Conservation (phyloP, 2,329 filamentous ascomycete species). For the Trichoderma citrinoviride region DNA sequence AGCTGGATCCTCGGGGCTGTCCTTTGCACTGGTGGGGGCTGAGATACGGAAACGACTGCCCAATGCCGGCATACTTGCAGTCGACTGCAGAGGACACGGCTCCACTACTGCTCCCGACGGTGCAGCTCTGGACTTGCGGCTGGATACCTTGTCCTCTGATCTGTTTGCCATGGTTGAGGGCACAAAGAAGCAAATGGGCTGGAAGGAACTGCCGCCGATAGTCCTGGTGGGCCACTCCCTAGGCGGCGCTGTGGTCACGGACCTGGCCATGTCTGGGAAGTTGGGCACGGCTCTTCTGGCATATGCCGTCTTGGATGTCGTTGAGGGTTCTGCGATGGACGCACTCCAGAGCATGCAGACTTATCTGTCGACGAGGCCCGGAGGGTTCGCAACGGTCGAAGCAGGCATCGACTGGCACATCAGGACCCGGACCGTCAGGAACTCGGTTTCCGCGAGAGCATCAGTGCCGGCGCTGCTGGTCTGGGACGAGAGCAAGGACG, state of each 20-base stretch:
- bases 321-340: conserved; percentile 94
- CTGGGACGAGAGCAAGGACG: conserved; percentile 41
- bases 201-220: conserved; percentile 69
- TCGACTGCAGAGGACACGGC: conserved; percentile 87
- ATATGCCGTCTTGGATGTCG: conserved; percentile 89
- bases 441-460: conserved; percentile 75
- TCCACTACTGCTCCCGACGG: conserved; percentile 54
- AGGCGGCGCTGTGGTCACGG: conserved; percentile 85
- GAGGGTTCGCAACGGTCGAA: conserved; percentile 71
- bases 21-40: conserved; percentile 77
- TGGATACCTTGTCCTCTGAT: conserved; percentile 71
- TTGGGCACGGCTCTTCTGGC: conserved; percentile 71
- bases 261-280: conserved; percentile 67
- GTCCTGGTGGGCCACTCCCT: conserved; percentile 89
- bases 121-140: conserved; percentile 59
- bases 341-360: conserved; percentile 91
- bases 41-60: conserved; percentile 77
- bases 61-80: conserved; percentile 75
- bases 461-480: conserved; percentile 80
- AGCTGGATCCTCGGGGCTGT: conserved; percentile 87
- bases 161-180: conserved; percentile 66
- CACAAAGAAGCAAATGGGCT: conserved; percentile 66
- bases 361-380: conserved; percentile 79
- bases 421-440: conserved; percentile 81
- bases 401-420: conserved; percentile 93